Evolutionary conservation across 139 green algal species (phyloP).

Genomic region (Picocystis salinarum): DNA sequence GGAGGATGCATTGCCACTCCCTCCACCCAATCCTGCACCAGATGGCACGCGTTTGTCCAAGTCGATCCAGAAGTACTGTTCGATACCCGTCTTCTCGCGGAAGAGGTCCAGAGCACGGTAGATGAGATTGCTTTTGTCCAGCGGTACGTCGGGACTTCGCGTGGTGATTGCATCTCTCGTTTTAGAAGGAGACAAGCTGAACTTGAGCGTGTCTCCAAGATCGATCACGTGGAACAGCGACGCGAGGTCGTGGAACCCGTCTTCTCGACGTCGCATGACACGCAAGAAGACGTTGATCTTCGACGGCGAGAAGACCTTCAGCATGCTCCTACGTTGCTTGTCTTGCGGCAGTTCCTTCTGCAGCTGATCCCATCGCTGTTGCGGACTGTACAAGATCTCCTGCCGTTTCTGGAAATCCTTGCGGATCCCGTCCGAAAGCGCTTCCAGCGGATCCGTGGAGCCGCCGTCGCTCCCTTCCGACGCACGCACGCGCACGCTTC

Average conservation of each 20-base stretch:
- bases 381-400: too few species aligned
- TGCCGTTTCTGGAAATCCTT: too few species aligned
- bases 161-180: slow-evolving; percentile 51
- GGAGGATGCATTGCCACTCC: slow-evolving; percentile 87
- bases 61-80: slow-evolving; percentile 51
- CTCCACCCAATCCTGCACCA: slow-evolving; percentile 80
- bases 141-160: slow-evolving; percentile 60
- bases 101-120: slow-evolving; percentile 75
- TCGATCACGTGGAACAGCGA: slow-evolving; percentile 95
- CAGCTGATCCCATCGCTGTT: too few species aligned
- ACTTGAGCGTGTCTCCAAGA: slow-evolving; percentile 75
- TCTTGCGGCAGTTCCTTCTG: too few species aligned
- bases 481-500: too few species aligned
- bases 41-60: slow-evolving; percentile 84
- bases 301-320: slow-evolving; percentile 58
- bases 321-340: too few species aligned
- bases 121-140: slow-evolving; percentile 83
- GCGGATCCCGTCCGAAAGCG: too few species aligned
- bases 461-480: too few species aligned
- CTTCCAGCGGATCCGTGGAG: too few species aligned
- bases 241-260: slow-evolving; percentile 94
- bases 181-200: slow-evolving; percentile 24
- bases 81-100: slow-evolving; percentile 46
- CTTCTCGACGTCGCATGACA: slow-evolving; percentile 53
- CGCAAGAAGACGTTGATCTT: slow-evolving; percentile 97